These are phyloP conservation scores for Polytrichum commune DNA, from an alignment of 225 moss, liverwort and hornwort species.

Conservation along the genomic window DNA sequence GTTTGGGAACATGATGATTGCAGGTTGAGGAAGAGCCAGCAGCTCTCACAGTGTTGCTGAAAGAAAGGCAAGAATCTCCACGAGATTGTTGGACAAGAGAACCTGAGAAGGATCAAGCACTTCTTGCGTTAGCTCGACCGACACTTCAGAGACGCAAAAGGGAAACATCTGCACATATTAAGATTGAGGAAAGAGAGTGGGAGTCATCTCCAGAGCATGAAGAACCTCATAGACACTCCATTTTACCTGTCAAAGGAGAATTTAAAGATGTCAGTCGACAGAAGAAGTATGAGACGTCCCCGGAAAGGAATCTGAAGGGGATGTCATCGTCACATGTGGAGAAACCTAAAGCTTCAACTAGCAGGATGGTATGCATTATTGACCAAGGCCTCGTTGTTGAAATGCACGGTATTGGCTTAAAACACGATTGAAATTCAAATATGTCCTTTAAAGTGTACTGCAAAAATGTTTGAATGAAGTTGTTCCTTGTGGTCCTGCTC, in stretches of 20 bases:
- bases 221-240: conserved; percentile 17
- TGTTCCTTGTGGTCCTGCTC: too few relatives aligned
- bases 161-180: conserved; percentile 8
- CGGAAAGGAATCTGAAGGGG: conserved; percentile 5
- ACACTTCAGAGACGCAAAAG: conserved; percentile 7
- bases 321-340: conserved; percentile 9
- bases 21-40: conserved; percentile 18
- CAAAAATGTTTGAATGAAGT: too few relatives aligned
- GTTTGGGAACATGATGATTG: too few relatives aligned
- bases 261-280: conserved; percentile 12
- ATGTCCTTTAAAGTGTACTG: too few relatives aligned
- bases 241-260: conserved; percentile 28
- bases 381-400: too few relatives aligned
- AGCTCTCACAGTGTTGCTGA: conserved; percentile 4
- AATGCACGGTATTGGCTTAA: too few relatives aligned
- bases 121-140: conserved; percentile 27
- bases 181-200: conserved; percentile 19
- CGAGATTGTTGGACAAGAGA: conserved; percentile 15
- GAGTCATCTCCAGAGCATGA: conserved; percentile 20
- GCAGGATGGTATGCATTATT: not conserved
- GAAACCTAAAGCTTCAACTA: conserved; percentile 12
- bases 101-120: conserved; percentile 30
- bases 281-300: conserved; percentile 24
- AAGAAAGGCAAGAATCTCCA: conserved; percentile 24
- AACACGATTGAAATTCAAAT: too few relatives aligned